These are phyloP conservation scores for Cyclanthera cordifolia DNA, from an alignment of 306 rosid genomes.

Conservation along the genomic window DNA sequence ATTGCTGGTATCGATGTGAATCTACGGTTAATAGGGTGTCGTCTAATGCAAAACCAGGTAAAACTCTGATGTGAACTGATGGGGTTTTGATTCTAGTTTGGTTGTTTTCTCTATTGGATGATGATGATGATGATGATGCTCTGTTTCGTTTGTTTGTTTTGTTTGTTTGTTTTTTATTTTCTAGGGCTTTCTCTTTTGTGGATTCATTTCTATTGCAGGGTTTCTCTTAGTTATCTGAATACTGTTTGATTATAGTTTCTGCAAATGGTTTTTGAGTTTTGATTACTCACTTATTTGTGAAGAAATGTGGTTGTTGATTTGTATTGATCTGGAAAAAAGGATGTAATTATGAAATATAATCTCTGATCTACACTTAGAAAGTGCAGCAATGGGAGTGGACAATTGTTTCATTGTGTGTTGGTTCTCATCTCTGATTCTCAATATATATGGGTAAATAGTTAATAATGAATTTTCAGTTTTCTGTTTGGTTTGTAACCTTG, in stretches of 20 bases:
- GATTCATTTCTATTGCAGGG: not conserved
- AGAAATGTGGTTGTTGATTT: not conserved
- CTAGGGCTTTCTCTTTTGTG: not conserved
- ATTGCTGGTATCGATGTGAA: constrained; percentile 58
- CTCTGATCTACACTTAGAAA: not conserved
- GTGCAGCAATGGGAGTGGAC: not conserved
- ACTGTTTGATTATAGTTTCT: not conserved
- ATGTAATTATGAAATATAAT: not conserved
- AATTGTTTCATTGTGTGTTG: not conserved
- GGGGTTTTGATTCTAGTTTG: not conserved
- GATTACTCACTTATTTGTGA: not conserved
- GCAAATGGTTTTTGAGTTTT: not conserved
- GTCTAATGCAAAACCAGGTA: constrained; percentile 84
- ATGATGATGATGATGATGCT: not conserved
- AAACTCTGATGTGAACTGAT: not conserved
- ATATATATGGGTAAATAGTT: not conserved
- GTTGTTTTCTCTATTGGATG: not conserved
- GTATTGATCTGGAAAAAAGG: not conserved
- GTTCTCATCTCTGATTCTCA: not conserved
- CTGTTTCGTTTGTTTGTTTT: not conserved
- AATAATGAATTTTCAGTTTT: not conserved
- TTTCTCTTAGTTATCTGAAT: not conserved
- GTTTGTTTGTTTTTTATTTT: not conserved
- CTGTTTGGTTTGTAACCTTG: not conserved
- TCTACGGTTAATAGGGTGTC: constrained; percentile 71